These are phyloP conservation scores for Primulina eburnea DNA, from an alignment of 257 asterid genomes.

Conservation along the genomic window DNA sequence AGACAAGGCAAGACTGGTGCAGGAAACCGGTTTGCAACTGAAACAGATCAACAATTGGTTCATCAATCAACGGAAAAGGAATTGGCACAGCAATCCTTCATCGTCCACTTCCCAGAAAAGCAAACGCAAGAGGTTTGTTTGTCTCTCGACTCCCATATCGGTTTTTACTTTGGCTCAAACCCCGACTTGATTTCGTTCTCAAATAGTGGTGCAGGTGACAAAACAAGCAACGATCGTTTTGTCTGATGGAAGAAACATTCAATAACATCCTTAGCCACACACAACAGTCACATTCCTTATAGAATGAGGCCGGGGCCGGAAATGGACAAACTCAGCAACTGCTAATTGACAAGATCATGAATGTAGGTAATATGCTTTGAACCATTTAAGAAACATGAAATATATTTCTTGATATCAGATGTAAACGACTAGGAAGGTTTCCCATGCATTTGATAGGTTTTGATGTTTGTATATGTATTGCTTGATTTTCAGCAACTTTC, in stretches of 20 bases:
- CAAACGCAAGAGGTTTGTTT: slow-evolving; percentile 76
- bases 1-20: slow-evolving; percentile 81
- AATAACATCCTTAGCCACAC: slow-evolving; percentile 4
- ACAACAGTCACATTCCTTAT: slow-evolving; percentile 10
- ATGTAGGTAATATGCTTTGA: slow-evolving; percentile 21
- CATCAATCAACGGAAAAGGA: slow-evolving; percentile 93
- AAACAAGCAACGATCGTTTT: slow-evolving; percentile 31
- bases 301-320: slow-evolving; percentile 11
- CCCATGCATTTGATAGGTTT: slow-evolving; percentile 15
- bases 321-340: slow-evolving; percentile 16
- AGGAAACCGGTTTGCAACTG: slow-evolving; percentile 88
- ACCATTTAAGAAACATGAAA: slow-evolving; percentile 17
- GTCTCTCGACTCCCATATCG: not conserved
- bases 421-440: slow-evolving; percentile 29
- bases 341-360: slow-evolving; percentile 8
- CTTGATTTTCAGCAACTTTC: slow-evolving; percentile 13
- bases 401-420: slow-evolving; percentile 27
- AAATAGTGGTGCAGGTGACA: slow-evolving; percentile 55
- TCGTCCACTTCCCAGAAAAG: slow-evolving; percentile 77
- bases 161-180: not conserved
- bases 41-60: slow-evolving; percentile 93
- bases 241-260: slow-evolving; percentile 22
- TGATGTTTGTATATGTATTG: slow-evolving; percentile 19
- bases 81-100: slow-evolving; percentile 90
- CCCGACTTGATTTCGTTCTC: slow-evolving; percentile 24